A percentile compares a stretch with the other conserved stretches of the same genome.
Conservation (phyloP, 306 rosid genomes). For the barrel medic (Medicago truncatula) region MtrunA17r5.0-ANR NC_053046.1:40659501-40660000, state of each 20-base stretch:
- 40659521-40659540: conserved; percentile 39
- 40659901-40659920: neutral
- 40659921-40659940: neutral
- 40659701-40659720: conserved; percentile 15
- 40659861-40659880: neutral
- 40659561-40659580: conserved; percentile 35
- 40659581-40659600: neutral
- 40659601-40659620: conserved; percentile 37
- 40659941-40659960: neutral
- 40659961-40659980: neutral
- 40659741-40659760: conserved; percentile 52
- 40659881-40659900: neutral
- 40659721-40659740: conserved; percentile 63
- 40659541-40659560: conserved; percentile 47
- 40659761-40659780: conserved; percentile 40
- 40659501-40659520: conserved; percentile 53
- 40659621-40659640: conserved; percentile 48
- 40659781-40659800: neutral
- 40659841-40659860: neutral
- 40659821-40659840: conserved; percentile 46
- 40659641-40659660: conserved; percentile 19
- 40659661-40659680: conserved; percentile 15
- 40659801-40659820: conserved; percentile 51
- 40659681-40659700: neutral
- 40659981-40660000: neutral